A percentile compares a stretch with the other conserved stretches of the same genome.
Evolutionary conservation across 2,329 filamentous ascomycete genomes (phyloP).

Genomic region (Fusarium continuum): DNA sequence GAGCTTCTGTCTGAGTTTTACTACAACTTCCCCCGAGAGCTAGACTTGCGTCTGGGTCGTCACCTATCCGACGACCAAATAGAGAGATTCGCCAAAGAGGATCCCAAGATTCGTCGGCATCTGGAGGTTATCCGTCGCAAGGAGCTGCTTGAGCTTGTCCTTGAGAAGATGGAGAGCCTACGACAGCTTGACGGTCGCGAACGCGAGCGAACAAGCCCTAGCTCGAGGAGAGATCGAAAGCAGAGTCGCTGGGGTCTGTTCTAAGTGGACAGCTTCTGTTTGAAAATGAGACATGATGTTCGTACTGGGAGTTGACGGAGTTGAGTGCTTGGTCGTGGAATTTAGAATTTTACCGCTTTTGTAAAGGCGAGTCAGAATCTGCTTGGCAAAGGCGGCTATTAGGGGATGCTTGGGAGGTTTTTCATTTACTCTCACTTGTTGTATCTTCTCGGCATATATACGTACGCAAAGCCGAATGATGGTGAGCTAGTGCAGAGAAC

Average conservation of each 20-base stretch:
- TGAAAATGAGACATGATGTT: conserved; percentile 40
- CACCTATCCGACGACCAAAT: conserved; percentile 82
- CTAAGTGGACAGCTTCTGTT: conserved; percentile 40
- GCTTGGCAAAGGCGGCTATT: not conserved
- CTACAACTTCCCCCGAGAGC: conserved; percentile 93
- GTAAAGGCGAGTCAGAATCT: conserved; percentile 10
- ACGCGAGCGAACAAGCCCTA: conserved; percentile 56
- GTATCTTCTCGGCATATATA: conserved; percentile 4
- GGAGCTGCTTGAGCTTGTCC: conserved; percentile 88
- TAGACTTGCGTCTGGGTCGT: conserved; percentile 86
- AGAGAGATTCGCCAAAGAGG: conserved; percentile 91
- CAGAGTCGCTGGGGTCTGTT: conserved; percentile 62
- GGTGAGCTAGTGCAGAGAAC: not conserved
- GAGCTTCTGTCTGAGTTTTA: conserved; percentile 97
- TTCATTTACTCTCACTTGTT: not conserved
- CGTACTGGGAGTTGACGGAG: conserved; percentile 44
- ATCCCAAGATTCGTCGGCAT: conserved; percentile 87
- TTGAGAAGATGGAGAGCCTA: conserved; percentile 95
- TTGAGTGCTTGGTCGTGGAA: conserved; percentile 38
- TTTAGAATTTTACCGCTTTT: conserved; percentile 36
- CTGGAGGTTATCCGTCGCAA: conserved; percentile 93
- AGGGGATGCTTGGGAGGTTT: not conserved
- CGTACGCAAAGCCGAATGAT: not conserved
- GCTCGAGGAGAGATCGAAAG: conserved; percentile 46
- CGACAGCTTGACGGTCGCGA: conserved; percentile 82